Percentiles rank a stretch among this genome's conserved stretches.
phyloP scores from a whole-genome alignment of 306 rosid species.

The Inga oerstediana region DNA sequence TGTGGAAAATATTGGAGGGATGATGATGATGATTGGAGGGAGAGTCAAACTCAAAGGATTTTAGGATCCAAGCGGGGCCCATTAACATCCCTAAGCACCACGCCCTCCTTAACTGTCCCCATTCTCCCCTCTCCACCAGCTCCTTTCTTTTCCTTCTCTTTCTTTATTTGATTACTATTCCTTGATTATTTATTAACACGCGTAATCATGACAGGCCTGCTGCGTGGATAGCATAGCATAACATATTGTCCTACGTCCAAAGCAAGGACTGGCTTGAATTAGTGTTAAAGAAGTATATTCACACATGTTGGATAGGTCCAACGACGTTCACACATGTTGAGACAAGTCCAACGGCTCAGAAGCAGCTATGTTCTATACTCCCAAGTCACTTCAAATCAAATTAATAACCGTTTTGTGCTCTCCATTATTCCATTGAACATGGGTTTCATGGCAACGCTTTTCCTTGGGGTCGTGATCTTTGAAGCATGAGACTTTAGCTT shows the following conservation, averaged over 20 bases:
- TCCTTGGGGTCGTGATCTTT: not conserved
- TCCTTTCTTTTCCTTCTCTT: not conserved
- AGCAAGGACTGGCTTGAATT: no score
- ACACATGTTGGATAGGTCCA: not conserved
- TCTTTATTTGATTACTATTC: not conserved
- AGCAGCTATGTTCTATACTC: not conserved
- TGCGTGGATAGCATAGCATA: not conserved
- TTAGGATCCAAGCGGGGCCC: slow-evolving; percentile 55
- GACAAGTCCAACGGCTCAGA: not conserved
- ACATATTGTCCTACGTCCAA: not conserved
- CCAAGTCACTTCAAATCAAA: not conserved
- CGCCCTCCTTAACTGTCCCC: not conserved
- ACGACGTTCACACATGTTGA: not conserved
- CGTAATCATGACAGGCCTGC: not conserved
- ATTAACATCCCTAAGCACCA: not conserved
- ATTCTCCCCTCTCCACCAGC: not conserved
- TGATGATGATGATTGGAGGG: not conserved
- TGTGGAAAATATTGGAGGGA: not conserved
- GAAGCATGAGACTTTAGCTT: not conserved
- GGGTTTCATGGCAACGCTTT: not conserved
- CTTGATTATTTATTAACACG: not conserved
- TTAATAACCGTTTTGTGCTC: not conserved
- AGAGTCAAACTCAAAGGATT: slow-evolving; percentile 44
- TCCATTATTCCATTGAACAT: not conserved
- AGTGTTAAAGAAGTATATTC: no score